Evolutionary conservation across 176 grass and related monocot genomes (phyloP).

Genomic region (Hsuehochloa calcarea): DNA sequence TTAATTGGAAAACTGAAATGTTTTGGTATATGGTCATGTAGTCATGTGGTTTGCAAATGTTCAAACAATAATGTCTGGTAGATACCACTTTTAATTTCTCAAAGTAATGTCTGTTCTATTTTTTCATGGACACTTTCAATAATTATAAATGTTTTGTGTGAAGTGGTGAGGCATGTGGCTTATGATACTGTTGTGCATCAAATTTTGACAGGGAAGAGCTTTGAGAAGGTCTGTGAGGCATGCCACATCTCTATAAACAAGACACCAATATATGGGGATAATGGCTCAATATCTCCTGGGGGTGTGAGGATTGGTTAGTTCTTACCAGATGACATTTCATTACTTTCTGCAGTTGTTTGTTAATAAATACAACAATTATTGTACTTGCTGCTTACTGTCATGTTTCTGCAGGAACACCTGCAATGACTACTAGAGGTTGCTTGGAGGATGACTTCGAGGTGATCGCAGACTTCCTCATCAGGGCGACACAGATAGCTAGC

Average conservation of each 20-base stretch:
- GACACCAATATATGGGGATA: constrained; percentile 89
- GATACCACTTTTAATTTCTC: neutral
- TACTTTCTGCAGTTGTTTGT: neutral
- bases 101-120: neutral
- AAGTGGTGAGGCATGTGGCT: neutral
- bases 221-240: constrained; percentile 94
- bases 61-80: neutral
- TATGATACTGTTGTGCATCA: neutral
- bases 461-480: constrained; percentile 81
- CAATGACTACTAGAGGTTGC: constrained; percentile 99
- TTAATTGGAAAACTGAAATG: neutral
- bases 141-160: neutral
- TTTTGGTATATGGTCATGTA: neutral
- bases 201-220: constrained; percentile 73
- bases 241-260: constrained; percentile 94
- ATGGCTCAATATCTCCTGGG: constrained; percentile 84
- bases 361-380: neutral
- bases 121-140: neutral
- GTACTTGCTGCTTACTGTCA: constrained; percentile 23
- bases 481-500: constrained; percentile 76
- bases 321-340: constrained; percentile 1
- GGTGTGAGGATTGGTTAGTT: constrained; percentile 91
- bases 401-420: constrained; percentile 68
- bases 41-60: neutral
- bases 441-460: constrained; percentile 80